A percentile compares a stretch with the other conserved stretches of the same genome.
Conservation (phyloP, 2,329 filamentous ascomycete genomes). For the Ophiostoma ulmi region DNA sequence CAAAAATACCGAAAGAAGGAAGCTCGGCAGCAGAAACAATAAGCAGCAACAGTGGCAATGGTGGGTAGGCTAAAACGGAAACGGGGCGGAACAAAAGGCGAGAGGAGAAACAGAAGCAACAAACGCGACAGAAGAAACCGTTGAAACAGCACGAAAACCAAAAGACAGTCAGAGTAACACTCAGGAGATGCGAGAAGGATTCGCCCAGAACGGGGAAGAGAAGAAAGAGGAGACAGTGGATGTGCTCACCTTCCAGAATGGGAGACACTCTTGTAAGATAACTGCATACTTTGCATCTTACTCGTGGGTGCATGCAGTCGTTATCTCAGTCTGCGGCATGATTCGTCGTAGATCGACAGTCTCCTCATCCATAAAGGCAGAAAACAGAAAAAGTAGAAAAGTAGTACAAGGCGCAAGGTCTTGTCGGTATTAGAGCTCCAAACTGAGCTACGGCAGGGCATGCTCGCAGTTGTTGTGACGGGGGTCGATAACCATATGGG, state of each 20-base stretch:
- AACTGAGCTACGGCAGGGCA: constrained; percentile 3
- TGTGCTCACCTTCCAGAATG: constrained; percentile 7
- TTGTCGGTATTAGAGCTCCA: constrained; percentile 8
- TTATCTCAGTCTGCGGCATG: background rate
- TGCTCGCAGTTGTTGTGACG: background rate
- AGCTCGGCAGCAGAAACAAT: background rate
- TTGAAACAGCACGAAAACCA: background rate
- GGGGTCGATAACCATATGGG: constrained; percentile 1
- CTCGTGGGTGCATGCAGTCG: background rate
- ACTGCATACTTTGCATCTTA: background rate
- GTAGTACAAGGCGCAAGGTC: constrained; percentile 1
- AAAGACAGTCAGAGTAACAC: background rate
- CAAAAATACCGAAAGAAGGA: background rate
- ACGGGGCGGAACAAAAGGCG: background rate
- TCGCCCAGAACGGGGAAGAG: background rate
- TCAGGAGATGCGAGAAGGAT: constrained; percentile 7
- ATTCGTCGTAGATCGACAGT: background rate
- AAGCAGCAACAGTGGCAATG: background rate
- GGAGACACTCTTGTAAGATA: background rate
- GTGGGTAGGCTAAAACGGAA: background rate
- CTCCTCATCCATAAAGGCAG: background rate
- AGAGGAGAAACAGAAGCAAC: background rate
- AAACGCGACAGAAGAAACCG: background rate
- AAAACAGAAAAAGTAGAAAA: background rate
- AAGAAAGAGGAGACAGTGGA: background rate